Evolutionary conservation across 2,329 filamentous ascomycete genomes (phyloP).

Genomic region (Myriosclerotinia scirpicola): DNA sequence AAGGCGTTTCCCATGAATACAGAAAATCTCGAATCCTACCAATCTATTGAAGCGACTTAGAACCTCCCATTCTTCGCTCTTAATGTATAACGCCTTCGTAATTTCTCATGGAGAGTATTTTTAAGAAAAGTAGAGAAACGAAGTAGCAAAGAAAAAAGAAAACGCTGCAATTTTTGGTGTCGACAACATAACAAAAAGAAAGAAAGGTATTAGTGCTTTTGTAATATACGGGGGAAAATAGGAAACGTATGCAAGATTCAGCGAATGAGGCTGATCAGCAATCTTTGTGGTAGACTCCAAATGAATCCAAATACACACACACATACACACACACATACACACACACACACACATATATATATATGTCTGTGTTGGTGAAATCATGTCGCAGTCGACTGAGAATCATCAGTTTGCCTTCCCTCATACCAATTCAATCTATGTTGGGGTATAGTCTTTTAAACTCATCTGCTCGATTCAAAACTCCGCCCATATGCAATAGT

Average conservation of each 20-base stretch:
- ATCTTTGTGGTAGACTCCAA: not conserved
- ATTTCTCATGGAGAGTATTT: not conserved
- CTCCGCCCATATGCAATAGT: conserved; percentile 38
- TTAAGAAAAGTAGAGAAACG: not conserved
- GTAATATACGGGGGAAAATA: not conserved
- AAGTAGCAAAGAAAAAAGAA: not conserved
- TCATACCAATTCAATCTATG: conserved; percentile 36
- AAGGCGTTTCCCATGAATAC: not conserved
- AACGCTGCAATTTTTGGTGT: conserved; percentile 11
- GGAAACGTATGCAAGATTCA: not conserved
- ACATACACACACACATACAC: not conserved
- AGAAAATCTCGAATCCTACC: conserved; percentile 1
- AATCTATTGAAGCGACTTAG: conserved; percentile 13
- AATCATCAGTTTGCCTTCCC: conserved; percentile 9
- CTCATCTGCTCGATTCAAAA: conserved; percentile 32
- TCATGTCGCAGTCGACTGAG: not conserved
- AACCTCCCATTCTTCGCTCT: conserved; percentile 13
- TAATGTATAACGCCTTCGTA: not conserved
- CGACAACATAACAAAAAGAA: conserved; percentile 1
- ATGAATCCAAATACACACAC: not conserved
- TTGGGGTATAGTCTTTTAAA: conserved; percentile 38
- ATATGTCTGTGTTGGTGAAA: not conserved
- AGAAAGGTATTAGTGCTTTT: conserved; percentile 1
- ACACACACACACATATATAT: not conserved
- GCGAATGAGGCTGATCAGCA: not conserved